Base-by-base conservation (phyloP, 1,139 yeast species). In the Nakaseomyces nivariensis region DNA sequence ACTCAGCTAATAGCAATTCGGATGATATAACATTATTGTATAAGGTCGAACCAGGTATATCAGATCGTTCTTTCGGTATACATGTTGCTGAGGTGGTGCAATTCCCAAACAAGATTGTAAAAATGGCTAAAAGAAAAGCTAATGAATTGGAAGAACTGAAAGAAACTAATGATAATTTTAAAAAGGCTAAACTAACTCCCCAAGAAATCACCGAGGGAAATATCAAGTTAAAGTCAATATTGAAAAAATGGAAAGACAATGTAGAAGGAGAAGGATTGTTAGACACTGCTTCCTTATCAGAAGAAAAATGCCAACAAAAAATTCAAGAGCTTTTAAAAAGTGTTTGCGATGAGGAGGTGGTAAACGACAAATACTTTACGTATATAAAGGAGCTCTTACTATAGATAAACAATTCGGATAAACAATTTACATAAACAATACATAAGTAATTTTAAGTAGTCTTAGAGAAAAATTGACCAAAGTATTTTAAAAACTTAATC, bases 11-110 rank as follows among this genome's bases (percentile, higher is more conserved):
- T 37, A 56, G 61, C 43, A 83, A 82, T 54, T 38, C 42, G 24
- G 42, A 38, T 25, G 96, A 87, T 58, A 88, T 92, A 55, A 89
- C 97, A 0, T 73, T 92, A 56, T 72, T 92, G 60, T 92, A 90
- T 68, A 86, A 84, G 61, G 97, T 92, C 13, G 96, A 87, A 58
- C 86, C 87, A 1, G 98, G 98, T 11, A 78, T 89, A 49, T 82
- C 95, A 3, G 96, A 89, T 63, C 95, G 89, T 64, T 89, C 97
- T 0, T 92, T 92, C 69, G 98, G 98, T 68, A 89, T 92, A 46
- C 96, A 92, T 66, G 98, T 92, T 41, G 97, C 98, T 0, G 97
- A 92, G 67, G 80, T 90, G 45, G 97, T 92, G 36, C 83, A 86
- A 57, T 92, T 92, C 66, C 98, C 98, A 1, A 72, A 73, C 31